phyloP scores from a whole-genome alignment of 2,329 filamentous ascomycete genomes.

The Lasiodiplodia citricola region DNA sequence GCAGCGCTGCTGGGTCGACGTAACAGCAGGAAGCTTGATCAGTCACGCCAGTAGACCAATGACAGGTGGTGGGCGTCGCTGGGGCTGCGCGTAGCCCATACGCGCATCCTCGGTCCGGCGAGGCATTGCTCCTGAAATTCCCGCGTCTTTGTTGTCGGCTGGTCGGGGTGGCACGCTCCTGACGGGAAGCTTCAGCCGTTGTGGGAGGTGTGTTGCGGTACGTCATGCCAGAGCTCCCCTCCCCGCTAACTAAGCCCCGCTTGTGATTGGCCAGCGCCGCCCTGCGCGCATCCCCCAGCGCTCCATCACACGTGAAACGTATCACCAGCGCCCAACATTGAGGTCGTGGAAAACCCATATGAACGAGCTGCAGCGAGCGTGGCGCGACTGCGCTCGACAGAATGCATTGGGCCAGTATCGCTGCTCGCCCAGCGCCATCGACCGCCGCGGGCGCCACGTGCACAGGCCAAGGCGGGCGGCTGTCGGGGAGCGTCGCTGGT shows the following conservation, averaged over 20 bases:
- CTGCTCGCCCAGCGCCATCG: not conserved
- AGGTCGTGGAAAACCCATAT: not conserved
- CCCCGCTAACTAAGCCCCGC: conserved; percentile 7
- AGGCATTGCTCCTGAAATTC: conserved; percentile 3
- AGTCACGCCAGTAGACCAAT: not conserved
- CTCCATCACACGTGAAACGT: not conserved
- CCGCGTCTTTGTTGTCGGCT: conserved; percentile 15
- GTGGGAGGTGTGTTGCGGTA: not conserved
- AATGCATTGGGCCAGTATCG: not conserved
- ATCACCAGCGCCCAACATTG: not conserved
- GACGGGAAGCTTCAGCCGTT: not conserved
- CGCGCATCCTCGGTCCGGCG: conserved; percentile 9
- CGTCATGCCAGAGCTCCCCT: conserved; percentile 11
- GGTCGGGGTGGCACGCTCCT: conserved; percentile 5
- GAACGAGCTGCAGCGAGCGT: not conserved
- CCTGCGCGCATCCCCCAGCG: not conserved
- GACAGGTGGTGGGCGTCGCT: conserved; percentile 1
- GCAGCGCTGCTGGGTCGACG: conserved; percentile 9
- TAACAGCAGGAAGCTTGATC: conserved; percentile 18
- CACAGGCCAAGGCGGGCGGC: not conserved
- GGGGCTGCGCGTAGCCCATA: not conserved
- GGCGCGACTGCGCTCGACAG: not conserved
- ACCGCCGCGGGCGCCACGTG: not conserved
- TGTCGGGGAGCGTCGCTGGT: not conserved
- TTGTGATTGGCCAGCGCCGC: not conserved